Percentiles rank a stretch among this genome's conserved stretches.
Evolutionary conservation across 352 stramenopile species (phyloP).

Genomic region (Blastocystis hominis): DNA sequence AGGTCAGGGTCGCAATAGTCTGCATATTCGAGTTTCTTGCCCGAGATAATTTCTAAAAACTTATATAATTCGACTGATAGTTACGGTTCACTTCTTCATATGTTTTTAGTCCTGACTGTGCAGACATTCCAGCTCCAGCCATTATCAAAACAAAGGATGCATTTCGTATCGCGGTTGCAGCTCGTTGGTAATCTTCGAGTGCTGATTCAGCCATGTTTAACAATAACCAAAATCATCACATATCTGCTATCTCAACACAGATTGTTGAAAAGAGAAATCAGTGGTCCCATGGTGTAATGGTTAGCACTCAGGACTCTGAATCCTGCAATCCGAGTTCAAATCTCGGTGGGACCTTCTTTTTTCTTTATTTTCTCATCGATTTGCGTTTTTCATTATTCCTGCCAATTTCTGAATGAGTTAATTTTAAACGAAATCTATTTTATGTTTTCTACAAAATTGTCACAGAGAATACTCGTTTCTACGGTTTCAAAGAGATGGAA

Average conservation of each 20-base stretch:
- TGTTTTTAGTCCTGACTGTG: conserved; percentile 50
- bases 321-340: conserved; percentile 59
- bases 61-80: background rate
- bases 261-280: background rate
- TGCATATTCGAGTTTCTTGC: conserved; percentile 23
- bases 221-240: background rate
- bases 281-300: conserved; percentile 57
- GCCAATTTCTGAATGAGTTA: too few relatives aligned
- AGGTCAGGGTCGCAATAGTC: conserved; percentile 56
- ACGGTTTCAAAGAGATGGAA: background rate
- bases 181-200: background rate
- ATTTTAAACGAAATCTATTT: too few relatives aligned
- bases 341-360: conserved; percentile 57
- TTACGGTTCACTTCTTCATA: conserved; percentile 50
- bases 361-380: background rate
- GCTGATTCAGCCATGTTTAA: background rate
- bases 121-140: conserved; percentile 55
- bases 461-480: too few relatives aligned
- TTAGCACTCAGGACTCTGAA: conserved; percentile 59
- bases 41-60: background rate
- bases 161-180: background rate
- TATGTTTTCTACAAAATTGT: too few relatives aligned
- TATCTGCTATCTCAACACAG: background rate
- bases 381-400: too few relatives aligned
- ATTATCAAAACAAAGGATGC: conserved; percentile 30